Evolutionary conservation across 75 land plant genomes (phyloP), one percentile per base, ranked within the genome.

Genomic region (Azolla pinnata): DNA sequence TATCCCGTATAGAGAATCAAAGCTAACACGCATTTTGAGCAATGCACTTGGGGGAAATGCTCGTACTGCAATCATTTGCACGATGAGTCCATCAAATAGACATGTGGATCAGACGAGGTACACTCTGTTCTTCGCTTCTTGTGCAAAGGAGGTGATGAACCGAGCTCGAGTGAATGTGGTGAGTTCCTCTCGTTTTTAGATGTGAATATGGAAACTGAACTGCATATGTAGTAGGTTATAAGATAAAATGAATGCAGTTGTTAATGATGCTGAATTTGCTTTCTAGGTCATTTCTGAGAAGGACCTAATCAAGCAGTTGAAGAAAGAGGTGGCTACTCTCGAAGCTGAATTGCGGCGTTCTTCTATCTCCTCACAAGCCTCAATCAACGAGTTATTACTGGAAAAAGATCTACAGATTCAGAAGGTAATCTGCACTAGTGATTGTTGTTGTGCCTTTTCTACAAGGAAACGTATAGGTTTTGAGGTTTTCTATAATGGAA

Each of bases 61-160:
- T 17, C 72, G 85, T 61, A 93, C 96, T 56, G 98, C 98, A 44
- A 93, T 93, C 29, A 83, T 93, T 26, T 93, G 98, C 68, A 93
- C 98, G 2, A 76, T 93, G 81, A 82, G 96, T 60, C 96, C 98
- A 63, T 96, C 98, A 54, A 54, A 78, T 40, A 77, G 82, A 46
- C 90, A 89, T 79, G 79, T 79, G 44, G 98, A 93, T 53, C 98
- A 93, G 72, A 83, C 98, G 14, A 64, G 90, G 50, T 89, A 89
- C 38, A 89, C 98, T 1, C 87, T 93, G 18, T 59, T 81, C 44
- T 93, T 93, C 73, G 98, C 98, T 44, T 81, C 80, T 29, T 75
- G 90, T 65, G 98, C 98, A 24, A 93, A 93, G 68, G 98, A 93
- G 67, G 96, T 93, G 12, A 67, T 79, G 4, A 93, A 85, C 38